Evolutionary conservation across 2,329 filamentous ascomycete genomes (phyloP).

Genomic region (Trichocomaceae sp.): DNA sequence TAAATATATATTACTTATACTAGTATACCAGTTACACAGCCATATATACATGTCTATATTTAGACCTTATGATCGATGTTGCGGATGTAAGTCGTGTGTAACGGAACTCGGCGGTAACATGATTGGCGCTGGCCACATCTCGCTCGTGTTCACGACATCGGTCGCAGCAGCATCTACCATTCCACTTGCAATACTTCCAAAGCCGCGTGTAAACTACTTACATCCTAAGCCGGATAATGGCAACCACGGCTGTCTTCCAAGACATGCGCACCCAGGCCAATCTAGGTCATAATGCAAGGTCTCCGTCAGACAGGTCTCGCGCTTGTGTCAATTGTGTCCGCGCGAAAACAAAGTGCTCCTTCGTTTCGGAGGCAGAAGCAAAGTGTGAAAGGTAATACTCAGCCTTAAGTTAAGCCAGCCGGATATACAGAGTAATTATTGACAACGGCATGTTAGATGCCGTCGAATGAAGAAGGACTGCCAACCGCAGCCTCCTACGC

Average conservation of each 20-base stretch:
- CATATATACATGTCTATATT: no score
- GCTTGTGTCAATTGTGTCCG: slow-evolving; percentile 3
- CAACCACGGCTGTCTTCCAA: not conserved
- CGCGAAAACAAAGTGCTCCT: slow-evolving; percentile 3
- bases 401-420: not conserved
- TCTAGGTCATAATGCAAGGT: not conserved
- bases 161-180: no score
- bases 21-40: no score
- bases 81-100: no score
- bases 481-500: not conserved
- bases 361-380: not conserved
- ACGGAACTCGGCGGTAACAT: no score
- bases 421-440: not conserved
- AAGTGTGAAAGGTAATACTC: slow-evolving; percentile 5
- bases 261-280: not conserved
- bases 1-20: no score
- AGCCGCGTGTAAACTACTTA: not conserved
- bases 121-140: not conserved
- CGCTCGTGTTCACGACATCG: no score
- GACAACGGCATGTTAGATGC: not conserved
- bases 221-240: not conserved
- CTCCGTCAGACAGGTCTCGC: not conserved
- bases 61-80: no score
- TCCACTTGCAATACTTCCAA: not conserved
- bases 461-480: slow-evolving; percentile 6